Conservation (phyloP, 78 protist species). For the Dictyostelium intermedium region DNA sequence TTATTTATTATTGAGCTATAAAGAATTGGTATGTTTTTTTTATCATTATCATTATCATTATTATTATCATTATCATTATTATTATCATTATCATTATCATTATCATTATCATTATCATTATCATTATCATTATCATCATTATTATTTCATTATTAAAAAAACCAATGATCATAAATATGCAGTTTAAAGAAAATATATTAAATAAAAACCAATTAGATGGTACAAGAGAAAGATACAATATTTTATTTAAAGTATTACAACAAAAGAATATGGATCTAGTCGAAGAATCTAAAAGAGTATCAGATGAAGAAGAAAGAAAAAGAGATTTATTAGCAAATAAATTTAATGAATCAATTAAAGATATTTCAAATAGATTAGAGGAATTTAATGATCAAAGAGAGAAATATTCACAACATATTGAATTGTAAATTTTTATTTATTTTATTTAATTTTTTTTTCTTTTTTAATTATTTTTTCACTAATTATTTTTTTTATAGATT, state of each 20-base stretch:
- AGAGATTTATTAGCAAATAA: slow-evolving; percentile 10
- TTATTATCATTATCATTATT: too few relatives aligned
- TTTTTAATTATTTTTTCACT: too few relatives aligned
- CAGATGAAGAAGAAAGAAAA: slow-evolving; percentile 15
- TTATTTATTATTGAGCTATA: not conserved
- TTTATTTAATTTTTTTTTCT: too few relatives aligned
- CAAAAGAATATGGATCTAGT: slow-evolving; percentile 16
- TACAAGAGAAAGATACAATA: not conserved
- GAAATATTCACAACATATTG: not conserved
- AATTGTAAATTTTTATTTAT: not conserved
- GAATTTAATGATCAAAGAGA: slow-evolving; percentile 37
- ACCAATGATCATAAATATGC: too few relatives aligned
- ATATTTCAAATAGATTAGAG: slow-evolving; percentile 12
- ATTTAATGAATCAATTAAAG: slow-evolving; percentile 13
- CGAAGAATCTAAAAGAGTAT: not conserved
- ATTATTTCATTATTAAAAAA: too few relatives aligned
- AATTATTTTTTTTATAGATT: not conserved
- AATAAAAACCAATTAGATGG: not conserved
- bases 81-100: too few relatives aligned
- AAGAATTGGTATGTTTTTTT: not conserved
- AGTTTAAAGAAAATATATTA: not conserved
- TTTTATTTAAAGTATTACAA: slow-evolving; percentile 6
- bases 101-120: too few relatives aligned
- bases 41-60: too few relatives aligned
- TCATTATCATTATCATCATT: too few relatives aligned